phyloP scores from a whole-genome alignment of 116 monocot genomes.

The Cymodocea nodosa region DNA sequence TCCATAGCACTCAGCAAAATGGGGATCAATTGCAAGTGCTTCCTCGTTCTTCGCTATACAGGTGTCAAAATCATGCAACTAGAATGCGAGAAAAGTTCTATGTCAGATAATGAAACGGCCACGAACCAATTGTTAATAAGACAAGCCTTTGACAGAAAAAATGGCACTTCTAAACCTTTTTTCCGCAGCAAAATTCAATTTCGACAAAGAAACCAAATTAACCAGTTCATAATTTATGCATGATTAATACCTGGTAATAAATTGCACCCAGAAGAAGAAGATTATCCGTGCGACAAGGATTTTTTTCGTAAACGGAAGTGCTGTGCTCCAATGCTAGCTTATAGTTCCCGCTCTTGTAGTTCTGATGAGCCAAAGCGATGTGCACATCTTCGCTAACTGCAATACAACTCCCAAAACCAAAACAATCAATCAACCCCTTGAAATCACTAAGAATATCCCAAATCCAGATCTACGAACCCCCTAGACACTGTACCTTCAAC shows the following conservation, averaged over 20 bases:
- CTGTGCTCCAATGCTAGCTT: conserved; percentile 57
- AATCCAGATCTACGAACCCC: not conserved
- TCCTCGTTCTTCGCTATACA: conserved; percentile 90
- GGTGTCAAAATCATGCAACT: conserved; percentile 88
- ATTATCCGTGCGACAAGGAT: conserved; percentile 47
- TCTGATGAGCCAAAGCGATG: conserved; percentile 45
- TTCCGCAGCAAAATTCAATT: no score
- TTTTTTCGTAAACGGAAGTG: conserved; percentile 40
- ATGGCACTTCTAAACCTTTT: no score
- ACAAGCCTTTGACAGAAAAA: not conserved
- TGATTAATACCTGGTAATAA: conserved; percentile 48
- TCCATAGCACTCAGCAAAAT: conserved; percentile 89
- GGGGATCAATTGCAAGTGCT: conserved; percentile 71
- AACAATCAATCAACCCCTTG: conserved; percentile 9
- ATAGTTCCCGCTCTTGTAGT: conserved; percentile 56
- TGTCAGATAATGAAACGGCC: no score
- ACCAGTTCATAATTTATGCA: not conserved
- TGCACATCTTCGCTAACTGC: conserved; percentile 45
- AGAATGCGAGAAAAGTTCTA: not conserved
- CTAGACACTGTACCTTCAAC: conserved; percentile 29
- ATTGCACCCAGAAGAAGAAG: conserved; percentile 67
- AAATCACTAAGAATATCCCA: conserved; percentile 10
- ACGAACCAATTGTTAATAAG: conserved; percentile 20
- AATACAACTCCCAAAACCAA: conserved; percentile 1
- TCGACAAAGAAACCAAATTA: not conserved